Evolutionary conservation across 805 yeast genomes (phyloP).

Genomic region (Saturnispora kantuleensis): DNA sequence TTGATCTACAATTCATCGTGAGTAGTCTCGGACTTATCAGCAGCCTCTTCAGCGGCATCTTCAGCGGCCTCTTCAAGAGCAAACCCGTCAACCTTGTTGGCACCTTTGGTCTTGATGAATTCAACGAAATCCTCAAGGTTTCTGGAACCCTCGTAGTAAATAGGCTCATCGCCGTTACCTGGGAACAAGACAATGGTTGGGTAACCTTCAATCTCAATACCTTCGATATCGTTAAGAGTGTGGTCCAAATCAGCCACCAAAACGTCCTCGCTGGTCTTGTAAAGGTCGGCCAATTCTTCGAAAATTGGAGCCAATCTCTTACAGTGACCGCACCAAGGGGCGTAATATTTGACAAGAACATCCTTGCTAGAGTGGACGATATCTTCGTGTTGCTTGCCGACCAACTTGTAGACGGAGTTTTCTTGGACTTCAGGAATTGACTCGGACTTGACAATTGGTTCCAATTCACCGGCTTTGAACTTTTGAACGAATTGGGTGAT

Average conservation of each 20-base stretch:
- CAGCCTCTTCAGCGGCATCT: slow-evolving; percentile 21
- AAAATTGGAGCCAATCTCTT: slow-evolving; percentile 56
- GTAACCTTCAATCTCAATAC: slow-evolving; percentile 74
- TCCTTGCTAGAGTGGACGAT: slow-evolving; percentile 56
- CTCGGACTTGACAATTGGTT: slow-evolving; percentile 75
- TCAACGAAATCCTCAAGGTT: slow-evolving; percentile 57
- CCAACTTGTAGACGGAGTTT: slow-evolving; percentile 57
- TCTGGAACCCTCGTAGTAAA: slow-evolving; percentile 62
- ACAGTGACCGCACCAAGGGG: slow-evolving; percentile 99
- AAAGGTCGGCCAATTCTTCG: slow-evolving; percentile 69
- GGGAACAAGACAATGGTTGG: slow-evolving; percentile 90
- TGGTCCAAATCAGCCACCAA: slow-evolving; percentile 83
- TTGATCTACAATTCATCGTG: slow-evolving; percentile 16
- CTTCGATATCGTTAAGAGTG: slow-evolving; percentile 72
- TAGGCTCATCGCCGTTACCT: slow-evolving; percentile 62
- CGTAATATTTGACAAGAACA: slow-evolving; percentile 84
- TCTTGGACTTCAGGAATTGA: slow-evolving; percentile 78
- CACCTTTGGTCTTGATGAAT: slow-evolving; percentile 65
- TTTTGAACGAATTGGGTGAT: slow-evolving; percentile 55
- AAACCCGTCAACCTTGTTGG: slow-evolving; percentile 48
- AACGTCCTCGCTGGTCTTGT: slow-evolving; percentile 45
- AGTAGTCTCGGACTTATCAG: not conserved
- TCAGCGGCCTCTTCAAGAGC: slow-evolving; percentile 17
- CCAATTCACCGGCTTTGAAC: slow-evolving; percentile 53
- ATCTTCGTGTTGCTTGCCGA: slow-evolving; percentile 72